Percentiles rank a stretch among this genome's conserved stretches.
Evolutionary conservation across 2,329 filamentous ascomycete species (phyloP).

Genomic region (Cladobotryum protrusum): DNA sequence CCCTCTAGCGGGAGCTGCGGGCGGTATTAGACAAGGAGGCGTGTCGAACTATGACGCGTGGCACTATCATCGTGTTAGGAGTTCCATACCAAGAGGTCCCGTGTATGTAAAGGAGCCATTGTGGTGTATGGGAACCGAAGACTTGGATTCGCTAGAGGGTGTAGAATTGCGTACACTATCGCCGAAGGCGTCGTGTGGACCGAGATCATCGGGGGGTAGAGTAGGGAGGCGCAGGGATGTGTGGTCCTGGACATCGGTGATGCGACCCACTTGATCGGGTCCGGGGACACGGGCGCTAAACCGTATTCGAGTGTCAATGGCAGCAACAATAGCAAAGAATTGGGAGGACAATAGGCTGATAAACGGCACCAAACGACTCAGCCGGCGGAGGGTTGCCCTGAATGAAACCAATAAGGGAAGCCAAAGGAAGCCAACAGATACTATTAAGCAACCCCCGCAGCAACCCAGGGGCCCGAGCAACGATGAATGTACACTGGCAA

Average conservation of each 20-base stretch:
- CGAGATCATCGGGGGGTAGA: not conserved
- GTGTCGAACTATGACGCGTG: not conserved
- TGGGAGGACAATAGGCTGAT: constrained; percentile 26
- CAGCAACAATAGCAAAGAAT: constrained; percentile 27
- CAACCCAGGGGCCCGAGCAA: too few species aligned
- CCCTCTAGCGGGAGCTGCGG: not conserved
- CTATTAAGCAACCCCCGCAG: not conserved
- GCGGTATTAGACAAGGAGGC: not conserved
- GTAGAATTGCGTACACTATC: too few species aligned
- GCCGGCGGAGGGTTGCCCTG: not conserved
- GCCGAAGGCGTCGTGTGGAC: too few species aligned
- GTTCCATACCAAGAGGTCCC: not conserved
- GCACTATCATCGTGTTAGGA: not conserved
- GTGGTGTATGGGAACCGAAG: not conserved
- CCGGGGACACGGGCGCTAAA: constrained; percentile 23
- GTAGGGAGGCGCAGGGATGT: not conserved
- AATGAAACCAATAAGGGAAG: not conserved
- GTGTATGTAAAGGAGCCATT: not conserved
- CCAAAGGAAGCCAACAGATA: not conserved
- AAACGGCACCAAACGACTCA: constrained; percentile 4
- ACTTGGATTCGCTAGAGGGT: not conserved
- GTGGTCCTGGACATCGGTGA: constrained; percentile 5
- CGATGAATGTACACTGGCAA: too few species aligned
- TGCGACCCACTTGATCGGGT: constrained; percentile 11
- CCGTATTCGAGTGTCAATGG: constrained; percentile 21